Conservation (phyloP, 2,329 filamentous ascomycete genomes). For the Alternaria metachromatica region DNA sequence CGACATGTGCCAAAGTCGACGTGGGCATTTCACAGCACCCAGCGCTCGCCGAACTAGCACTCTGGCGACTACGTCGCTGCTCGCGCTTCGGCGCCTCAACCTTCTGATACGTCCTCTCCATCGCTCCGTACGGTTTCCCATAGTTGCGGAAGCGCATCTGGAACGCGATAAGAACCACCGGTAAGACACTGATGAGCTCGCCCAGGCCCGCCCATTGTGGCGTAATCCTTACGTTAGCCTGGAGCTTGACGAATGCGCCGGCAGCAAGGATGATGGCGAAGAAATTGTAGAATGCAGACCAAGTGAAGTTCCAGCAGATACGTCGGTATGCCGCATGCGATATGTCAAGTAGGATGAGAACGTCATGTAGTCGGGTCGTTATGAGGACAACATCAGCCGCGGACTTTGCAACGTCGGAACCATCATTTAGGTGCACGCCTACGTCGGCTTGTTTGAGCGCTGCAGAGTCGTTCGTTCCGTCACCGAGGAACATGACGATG, state of each 20-base stretch:
- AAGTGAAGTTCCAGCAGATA: conserved; percentile 70
- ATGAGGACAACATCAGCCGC: conserved; percentile 75
- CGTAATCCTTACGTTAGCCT: conserved; percentile 57
- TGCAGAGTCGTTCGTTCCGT: conserved; percentile 80
- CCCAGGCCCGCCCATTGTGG: conserved; percentile 72
- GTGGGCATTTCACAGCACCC: conserved; percentile 5
- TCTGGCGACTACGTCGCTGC: not conserved
- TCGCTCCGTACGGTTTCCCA: conserved; percentile 24
- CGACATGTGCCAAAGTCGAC: conserved; percentile 3
- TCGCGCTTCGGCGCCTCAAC: conserved; percentile 9
- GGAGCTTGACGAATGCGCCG: conserved; percentile 58
- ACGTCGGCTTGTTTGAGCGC: conserved; percentile 74
- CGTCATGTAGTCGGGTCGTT: conserved; percentile 60
- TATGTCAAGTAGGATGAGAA: conserved; percentile 66
- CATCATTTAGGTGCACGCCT: conserved; percentile 71
- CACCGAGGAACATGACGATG: conserved; percentile 74
- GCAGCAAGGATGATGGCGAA: conserved; percentile 71
- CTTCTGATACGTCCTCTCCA: conserved; percentile 21
- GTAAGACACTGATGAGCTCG: conserved; percentile 75
- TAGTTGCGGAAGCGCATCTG: conserved; percentile 52
- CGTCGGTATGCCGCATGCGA: conserved; percentile 50
- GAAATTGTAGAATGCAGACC: conserved; percentile 74
- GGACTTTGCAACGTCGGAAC: conserved; percentile 66
- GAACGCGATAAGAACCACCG: conserved; percentile 67
- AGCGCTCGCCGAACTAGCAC: not conserved